Evolutionary conservation across 2,329 filamentous ascomycete species (phyloP), one percentile per base, ranked within the genome.

Genomic region (Coniochaeta sp.): DNA sequence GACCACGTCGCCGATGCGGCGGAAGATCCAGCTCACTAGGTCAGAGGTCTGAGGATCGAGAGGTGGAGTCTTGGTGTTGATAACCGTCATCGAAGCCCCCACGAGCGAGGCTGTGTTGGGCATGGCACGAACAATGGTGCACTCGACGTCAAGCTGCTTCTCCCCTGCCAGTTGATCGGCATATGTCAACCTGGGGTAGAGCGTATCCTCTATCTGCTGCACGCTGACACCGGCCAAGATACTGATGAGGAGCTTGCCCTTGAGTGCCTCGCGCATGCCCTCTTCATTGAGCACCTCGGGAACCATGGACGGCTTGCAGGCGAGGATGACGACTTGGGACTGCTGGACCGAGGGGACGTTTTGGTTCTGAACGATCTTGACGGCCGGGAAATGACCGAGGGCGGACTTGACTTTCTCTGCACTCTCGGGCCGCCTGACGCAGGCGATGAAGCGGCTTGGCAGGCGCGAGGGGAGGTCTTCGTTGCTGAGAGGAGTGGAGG

Each of bases 71-170:
- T 12, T 6, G 7, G 81, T 79, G 54, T 81, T 85, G 65, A 96
- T 88, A 59, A 95, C 86, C 4, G 88, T 93, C 89, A 95, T 95
- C 66, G 84, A 87, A 73, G 96, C 88, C 55, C 90, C 78, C 61
- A 96, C 88, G 57, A 90, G 81, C 28, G 87, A 87, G 12, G 91
- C 90, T 0, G 89, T 93, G 77, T 96, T 96, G 66, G 91, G 91
- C 84, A 96, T 91, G 59, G 89, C 90, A 34, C 91, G 82, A 5
- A 96, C 87, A 52, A 95, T 81, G 47, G 83, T 79, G 73, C 84
- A 89, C 43, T 78, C 24, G 3, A 22, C 40, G 17, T 44, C 40
- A 1, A 44, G 17, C 47, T 54, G 75, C 31, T 79, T 77, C 60
- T 78, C 77, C 60, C 75, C 71, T 6, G 76, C 74, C 17, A 76